Percentiles rank a stretch among this genome's conserved stretches.
Evolutionary conservation across 1,284 basidiomycete genomes (phyloP).

Genomic region (Ganoderma lucidum): DNA sequence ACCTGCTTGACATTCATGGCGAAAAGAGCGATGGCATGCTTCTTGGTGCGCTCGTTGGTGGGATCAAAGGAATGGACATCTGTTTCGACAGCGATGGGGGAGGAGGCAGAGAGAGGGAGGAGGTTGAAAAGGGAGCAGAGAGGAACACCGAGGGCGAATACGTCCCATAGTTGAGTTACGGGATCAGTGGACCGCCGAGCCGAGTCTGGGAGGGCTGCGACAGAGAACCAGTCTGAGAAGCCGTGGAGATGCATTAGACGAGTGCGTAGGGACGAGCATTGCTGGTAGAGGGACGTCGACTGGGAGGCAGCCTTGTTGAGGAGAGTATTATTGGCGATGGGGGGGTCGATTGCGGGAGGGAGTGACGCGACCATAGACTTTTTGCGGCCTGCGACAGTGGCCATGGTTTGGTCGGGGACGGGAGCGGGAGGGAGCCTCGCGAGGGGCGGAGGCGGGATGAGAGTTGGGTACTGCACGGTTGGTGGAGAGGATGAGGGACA

Average conservation of each 20-base stretch:
- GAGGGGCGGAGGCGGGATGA: constrained; percentile 19
- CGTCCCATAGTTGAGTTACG: constrained; percentile 94
- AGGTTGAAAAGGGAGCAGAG: constrained; percentile 97
- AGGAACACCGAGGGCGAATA: constrained; percentile 91
- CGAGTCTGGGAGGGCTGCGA: constrained; percentile 60
- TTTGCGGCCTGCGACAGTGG: constrained; percentile 79
- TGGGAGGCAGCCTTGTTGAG: constrained; percentile 87
- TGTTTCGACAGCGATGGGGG: constrained; percentile 75
- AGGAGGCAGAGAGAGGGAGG: constrained; percentile 67
- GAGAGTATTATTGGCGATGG: constrained; percentile 79
- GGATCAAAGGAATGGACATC: constrained; percentile 69
- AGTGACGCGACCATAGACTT: constrained; percentile 77
- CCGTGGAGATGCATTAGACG: constrained; percentile 79
- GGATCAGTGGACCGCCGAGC: constrained; percentile 82
- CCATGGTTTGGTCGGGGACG: constrained; percentile 50
- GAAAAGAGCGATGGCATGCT: constrained; percentile 81
- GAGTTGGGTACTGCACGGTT: constrained; percentile 22
- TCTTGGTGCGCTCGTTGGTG: constrained; percentile 80
- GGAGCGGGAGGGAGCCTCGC: constrained; percentile 9
- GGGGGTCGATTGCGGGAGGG: constrained; percentile 75
- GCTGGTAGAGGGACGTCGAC: constrained; percentile 87
- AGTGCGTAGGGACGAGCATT: constrained; percentile 79
- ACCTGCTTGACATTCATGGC: constrained; percentile 77
- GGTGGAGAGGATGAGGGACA: constrained; percentile 31
- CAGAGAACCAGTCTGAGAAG: constrained; percentile 74